Evolutionary conservation across 208 protist genomes (phyloP).

Genomic region (Zelonia costaricensis): DNA sequence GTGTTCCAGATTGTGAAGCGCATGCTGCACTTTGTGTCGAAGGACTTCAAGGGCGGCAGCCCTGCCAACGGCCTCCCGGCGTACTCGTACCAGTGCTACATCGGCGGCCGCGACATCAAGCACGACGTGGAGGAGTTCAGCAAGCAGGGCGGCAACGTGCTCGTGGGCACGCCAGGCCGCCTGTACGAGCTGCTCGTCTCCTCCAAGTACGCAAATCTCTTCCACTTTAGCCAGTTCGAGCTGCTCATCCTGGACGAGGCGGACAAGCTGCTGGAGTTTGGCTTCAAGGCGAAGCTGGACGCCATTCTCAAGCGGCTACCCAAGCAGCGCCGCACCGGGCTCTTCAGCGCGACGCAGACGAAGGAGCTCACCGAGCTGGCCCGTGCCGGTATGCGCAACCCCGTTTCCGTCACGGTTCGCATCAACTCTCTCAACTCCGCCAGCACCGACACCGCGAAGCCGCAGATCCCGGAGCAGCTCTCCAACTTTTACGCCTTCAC

Average conservation of each 20-base stretch:
- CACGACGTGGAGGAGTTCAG: conserved; percentile 81
- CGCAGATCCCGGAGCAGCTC: conserved; percentile 87
- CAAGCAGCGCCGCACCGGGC: conserved; percentile 89
- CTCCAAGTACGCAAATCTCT: conserved; percentile 72
- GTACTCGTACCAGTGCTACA: conserved; percentile 89
- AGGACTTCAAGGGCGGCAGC: conserved; percentile 45
- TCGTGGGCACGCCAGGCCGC: conserved; percentile 92
- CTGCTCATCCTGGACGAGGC: conserved; percentile 94
- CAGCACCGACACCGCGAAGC: conserved; percentile 49
- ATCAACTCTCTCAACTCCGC: conserved; percentile 52
- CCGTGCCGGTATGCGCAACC: conserved; percentile 90
- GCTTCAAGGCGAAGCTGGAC: conserved; percentile 93
- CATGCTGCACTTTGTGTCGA: conserved; percentile 76
- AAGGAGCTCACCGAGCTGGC: conserved; percentile 89
- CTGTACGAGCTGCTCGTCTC: conserved; percentile 91
- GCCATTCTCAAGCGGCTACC: conserved; percentile 87
- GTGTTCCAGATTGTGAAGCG: conserved; percentile 76
- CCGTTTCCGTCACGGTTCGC: conserved; percentile 86
- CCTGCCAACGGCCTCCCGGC: conserved; percentile 39
- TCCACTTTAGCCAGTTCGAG: conserved; percentile 84
- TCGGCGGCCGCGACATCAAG: conserved; percentile 87
- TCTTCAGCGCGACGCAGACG: conserved; percentile 95
- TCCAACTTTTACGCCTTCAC: conserved; percentile 88
- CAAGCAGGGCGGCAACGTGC: conserved; percentile 81
- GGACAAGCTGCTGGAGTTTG: conserved; percentile 93